Base-by-base conservation (phyloP, 202 grass and related monocot species). In the Digitaria exilis region DNA sequence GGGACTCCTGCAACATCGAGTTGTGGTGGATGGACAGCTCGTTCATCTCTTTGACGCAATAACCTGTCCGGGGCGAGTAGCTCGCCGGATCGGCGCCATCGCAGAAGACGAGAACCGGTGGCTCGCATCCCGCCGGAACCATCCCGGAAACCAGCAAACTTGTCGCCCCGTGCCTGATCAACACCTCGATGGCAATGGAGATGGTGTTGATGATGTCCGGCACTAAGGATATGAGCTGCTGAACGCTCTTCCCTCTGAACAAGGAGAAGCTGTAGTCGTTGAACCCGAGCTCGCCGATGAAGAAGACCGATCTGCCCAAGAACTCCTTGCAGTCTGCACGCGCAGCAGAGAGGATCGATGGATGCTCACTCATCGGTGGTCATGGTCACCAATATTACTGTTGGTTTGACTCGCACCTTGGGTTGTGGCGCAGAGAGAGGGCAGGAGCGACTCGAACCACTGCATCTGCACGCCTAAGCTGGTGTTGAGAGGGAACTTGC, bases 381-480 rank as follows among this genome's bases (percentile, higher is more conserved):
- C 4, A 39, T 39, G 12, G 15, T 50, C 49, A 51, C 17, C 49
- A 51, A 51, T 6, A 18, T 6, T 51, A 4, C 17, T 34, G 32
- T 34, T 4, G 3, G 5, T 6, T 17, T 1, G 17, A 8, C 3
- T 8, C 18, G 19, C 21, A 77, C 94, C 94, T 97, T 84, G 35
- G 41, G 80, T 52, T 1, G 77, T 65, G 71, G 49, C 69, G 86
- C 91, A 97, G 58, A 97, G 85, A 4, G 89, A 90, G 9, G 87
- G 72, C 79, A 88, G 86, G 60, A 94, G 61, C 9, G 84, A 42
- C 32, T 94, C 63, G 85, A 97, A 92, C 91, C 94, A 93, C 65
- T 67, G 72, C 25, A 94, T 71, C 72, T 97, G 89, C 28, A 80
- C 48, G 67, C 63, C 15, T 4, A 97, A 12, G 50, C 91, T 94